These are phyloP conservation scores for Kondoa subrosea DNA, from an alignment of 768 basidiomycete species.

Conservation along the genomic window DNA sequence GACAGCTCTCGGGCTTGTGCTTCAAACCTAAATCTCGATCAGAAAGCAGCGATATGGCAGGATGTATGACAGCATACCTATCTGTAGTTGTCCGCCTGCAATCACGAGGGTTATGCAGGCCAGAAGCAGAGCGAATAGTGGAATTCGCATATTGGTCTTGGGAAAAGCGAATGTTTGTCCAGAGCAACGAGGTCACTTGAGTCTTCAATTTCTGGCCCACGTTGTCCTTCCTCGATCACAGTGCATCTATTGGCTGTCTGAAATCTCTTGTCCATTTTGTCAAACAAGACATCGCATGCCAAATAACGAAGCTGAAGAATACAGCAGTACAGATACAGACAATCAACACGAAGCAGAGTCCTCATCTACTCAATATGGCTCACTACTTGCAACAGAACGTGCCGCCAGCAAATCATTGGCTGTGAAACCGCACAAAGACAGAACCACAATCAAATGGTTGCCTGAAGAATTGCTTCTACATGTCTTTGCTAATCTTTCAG, in stretches of 20 bases:
- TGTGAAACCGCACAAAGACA: neutral
- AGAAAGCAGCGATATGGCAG: neutral
- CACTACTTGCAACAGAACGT: neutral
- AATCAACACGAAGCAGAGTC: no score
- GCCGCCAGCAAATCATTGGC: neutral
- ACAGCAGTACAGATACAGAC: no score
- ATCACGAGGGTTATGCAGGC: neutral
- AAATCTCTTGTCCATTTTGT: no score
- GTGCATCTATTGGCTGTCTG: no score
- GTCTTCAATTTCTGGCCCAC: no score
- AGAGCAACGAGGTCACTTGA: no score
- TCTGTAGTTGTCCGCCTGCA: neutral
- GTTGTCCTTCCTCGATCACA: no score
- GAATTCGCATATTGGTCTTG: neutral
- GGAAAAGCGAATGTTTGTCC: neutral
- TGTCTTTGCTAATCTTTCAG: constrained; percentile 16
- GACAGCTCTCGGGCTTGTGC: constrained; percentile 1
- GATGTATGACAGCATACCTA: neutral
- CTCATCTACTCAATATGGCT: neutral
- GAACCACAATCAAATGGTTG: constrained; percentile 8
- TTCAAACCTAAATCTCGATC: constrained; percentile 8
- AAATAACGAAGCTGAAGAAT: no score
- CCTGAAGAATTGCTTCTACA: constrained; percentile 13
- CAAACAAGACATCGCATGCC: no score
- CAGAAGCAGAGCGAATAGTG: neutral